phyloP scores from a whole-genome alignment of 2,329 filamentous ascomycete genomes.

The Xylaria multiplex region DNA sequence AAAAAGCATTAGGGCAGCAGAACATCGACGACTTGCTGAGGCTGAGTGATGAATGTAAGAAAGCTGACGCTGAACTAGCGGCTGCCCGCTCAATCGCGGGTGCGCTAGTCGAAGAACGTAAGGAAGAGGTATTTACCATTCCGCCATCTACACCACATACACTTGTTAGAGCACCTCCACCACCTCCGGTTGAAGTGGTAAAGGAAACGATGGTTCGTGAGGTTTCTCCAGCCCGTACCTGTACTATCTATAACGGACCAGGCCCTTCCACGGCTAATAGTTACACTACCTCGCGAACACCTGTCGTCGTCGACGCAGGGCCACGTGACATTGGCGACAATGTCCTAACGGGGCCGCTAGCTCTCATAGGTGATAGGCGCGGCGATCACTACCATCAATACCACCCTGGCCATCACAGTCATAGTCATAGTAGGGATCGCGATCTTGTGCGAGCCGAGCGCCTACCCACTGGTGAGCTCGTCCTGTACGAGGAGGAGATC shows the following conservation, averaged over 20 bases:
- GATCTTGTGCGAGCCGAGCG: constrained; percentile 67
- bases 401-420: constrained; percentile 43
- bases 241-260: constrained; percentile 45
- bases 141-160: constrained; percentile 48
- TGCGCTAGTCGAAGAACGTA: constrained; percentile 60
- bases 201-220: constrained; percentile 61
- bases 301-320: constrained; percentile 55
- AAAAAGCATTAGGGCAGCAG: constrained; percentile 85
- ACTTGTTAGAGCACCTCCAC: constrained; percentile 45
- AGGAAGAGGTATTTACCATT: constrained; percentile 55
- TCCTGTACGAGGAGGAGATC: constrained; percentile 70
- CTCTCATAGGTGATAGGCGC: constrained; percentile 53
- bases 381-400: constrained; percentile 58
- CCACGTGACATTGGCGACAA: constrained; percentile 52
- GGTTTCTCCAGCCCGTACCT: constrained; percentile 57
- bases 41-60: constrained; percentile 80
- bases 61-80: constrained; percentile 59
- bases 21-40: constrained; percentile 92
- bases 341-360: constrained; percentile 54
- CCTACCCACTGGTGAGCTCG: constrained; percentile 68
- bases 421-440: constrained; percentile 57
- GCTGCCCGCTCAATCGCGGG: constrained; percentile 59
- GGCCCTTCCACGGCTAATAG: constrained; percentile 46
- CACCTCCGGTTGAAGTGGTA: constrained; percentile 51
- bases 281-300: constrained; percentile 50